These are phyloP conservation scores for Colletotrichum incanum DNA, from an alignment of 2,329 filamentous ascomycete species.

Conservation along the genomic window DNA sequence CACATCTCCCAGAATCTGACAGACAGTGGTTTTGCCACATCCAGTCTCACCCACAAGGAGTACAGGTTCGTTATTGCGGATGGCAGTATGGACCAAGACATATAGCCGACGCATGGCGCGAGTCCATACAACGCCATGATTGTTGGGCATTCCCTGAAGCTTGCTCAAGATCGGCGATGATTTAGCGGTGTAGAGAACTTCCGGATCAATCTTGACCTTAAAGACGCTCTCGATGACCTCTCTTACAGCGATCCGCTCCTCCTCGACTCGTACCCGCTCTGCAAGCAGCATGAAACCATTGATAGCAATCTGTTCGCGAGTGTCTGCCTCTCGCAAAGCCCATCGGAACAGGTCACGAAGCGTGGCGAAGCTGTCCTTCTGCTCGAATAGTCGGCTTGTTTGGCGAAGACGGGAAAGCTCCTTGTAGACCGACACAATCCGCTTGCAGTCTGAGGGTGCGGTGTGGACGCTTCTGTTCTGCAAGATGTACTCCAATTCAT, in stretches of 20 bases:
- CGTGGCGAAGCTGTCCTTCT: slow-evolving; percentile 97
- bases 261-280: slow-evolving; percentile 92
- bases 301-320: slow-evolving; percentile 87
- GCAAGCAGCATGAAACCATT: slow-evolving; percentile 98
- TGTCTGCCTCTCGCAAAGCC: slow-evolving; percentile 89
- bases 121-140: slow-evolving; percentile 89
- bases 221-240: slow-evolving; percentile 91
- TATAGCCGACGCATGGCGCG: slow-evolving; percentile 93
- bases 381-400: slow-evolving; percentile 92
- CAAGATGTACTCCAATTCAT: slow-evolving; percentile 92
- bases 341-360: slow-evolving; percentile 96
- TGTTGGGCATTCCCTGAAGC: slow-evolving; percentile 63
- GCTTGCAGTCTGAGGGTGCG: slow-evolving; percentile 89
- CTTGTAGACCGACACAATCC: slow-evolving; percentile 94
- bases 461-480: slow-evolving; percentile 89
- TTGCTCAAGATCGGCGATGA: slow-evolving; percentile 70
- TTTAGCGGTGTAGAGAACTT: slow-evolving; percentile 78
- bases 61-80: slow-evolving; percentile 93
- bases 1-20: slow-evolving; percentile 90
- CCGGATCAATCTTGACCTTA: slow-evolving; percentile 85
- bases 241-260: slow-evolving; percentile 89
- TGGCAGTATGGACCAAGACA: slow-evolving; percentile 87
- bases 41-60: slow-evolving; percentile 96
- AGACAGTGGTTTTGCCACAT: slow-evolving; percentile 97
- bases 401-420: slow-evolving; percentile 92